Evolutionary conservation across 2,329 filamentous ascomycete genomes (phyloP).

Genomic region (Colletotrichum scovillei): DNA sequence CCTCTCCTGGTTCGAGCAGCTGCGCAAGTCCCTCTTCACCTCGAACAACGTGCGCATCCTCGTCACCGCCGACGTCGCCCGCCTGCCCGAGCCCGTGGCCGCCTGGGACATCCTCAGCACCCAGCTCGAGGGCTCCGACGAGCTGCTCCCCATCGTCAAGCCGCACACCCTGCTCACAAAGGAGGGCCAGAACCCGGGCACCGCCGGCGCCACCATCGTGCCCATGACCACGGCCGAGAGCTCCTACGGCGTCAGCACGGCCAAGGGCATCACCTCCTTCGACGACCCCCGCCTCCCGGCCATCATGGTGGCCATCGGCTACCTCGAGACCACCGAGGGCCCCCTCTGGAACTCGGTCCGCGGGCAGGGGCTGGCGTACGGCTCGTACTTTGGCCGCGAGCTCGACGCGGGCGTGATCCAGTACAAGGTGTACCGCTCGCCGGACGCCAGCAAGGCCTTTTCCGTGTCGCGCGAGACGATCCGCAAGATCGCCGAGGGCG

Average conservation of each 20-base stretch:
- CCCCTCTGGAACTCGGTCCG: constrained; percentile 95
- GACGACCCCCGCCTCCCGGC: constrained; percentile 83
- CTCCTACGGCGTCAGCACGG: constrained; percentile 84
- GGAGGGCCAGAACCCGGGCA: constrained; percentile 80
- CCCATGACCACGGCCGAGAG: constrained; percentile 94
- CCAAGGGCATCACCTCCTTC: constrained; percentile 79
- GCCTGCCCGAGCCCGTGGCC: constrained; percentile 79
- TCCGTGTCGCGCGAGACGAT: constrained; percentile 80
- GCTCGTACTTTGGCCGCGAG: constrained; percentile 81
- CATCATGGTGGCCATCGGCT: constrained; percentile 87
- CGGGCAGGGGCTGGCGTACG: constrained; percentile 93
- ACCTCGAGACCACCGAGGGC: constrained; percentile 93
- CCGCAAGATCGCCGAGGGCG: constrained; percentile 77
- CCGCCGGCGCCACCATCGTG: constrained; percentile 79
- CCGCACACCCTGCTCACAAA: constrained; percentile 78
- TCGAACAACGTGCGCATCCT: constrained; percentile 88
- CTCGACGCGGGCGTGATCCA: constrained; percentile 83
- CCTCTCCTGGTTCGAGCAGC: constrained; percentile 79
- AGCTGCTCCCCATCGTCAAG: constrained; percentile 76
- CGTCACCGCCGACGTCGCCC: constrained; percentile 83
- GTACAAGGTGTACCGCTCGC: constrained; percentile 90
- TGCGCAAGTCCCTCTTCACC: constrained; percentile 81
- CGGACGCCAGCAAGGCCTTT: constrained; percentile 89
- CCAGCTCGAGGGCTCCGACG: constrained; percentile 54
- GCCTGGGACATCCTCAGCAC: constrained; percentile 78